Evolutionary conservation across 768 basidiomycete species (phyloP), one percentile per base, ranked within the genome.

Genomic region (Leccinum disarticulatum): DNA sequence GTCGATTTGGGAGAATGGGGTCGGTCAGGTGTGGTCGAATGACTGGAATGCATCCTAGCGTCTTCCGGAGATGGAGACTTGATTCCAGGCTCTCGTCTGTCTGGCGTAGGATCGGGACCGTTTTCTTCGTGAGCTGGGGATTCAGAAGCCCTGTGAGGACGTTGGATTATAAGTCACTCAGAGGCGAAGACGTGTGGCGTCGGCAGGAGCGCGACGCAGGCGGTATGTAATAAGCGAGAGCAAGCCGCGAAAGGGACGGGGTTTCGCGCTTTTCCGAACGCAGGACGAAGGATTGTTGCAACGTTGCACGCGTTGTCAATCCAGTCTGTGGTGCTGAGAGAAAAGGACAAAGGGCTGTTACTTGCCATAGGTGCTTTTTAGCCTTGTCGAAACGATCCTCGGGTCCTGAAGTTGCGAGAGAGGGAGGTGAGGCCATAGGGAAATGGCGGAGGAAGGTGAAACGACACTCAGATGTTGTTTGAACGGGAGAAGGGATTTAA

Each of bases 321-420:
- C 49, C 55, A 52, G 49, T 50, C 31, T 19, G 22, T 56, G 31
- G 48, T 27, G 38, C 47, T 30, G 51, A 54, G 62, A 63, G 54
- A 58, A 55, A 51, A 55, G 41, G 52, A 53, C 31, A 49, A 25
- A 33, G 57, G 1, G 48, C 19, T 47, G 61, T 50, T 46, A 75
- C 72, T 73, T 68, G 65, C 73, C 73, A 74, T 60, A 74, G 31
- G 49, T 74, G 73, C 52, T 74, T 74, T 70, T 74, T 74, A 30
- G 74, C 74, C 58, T 74, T 74, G 70, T 73, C 63, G 38, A 74
- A 74, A 36, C 73, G 67, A 52, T 75, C 74, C 35, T 75, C 72
- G 59, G 66, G 17, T 52, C 64, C 66, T 31, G 55, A 54, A 22
- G 57, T 30, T 51, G 64, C 59, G 11, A 57, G 54, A 43, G 73